Evolutionary conservation across 371 early-diverging fungal species (phyloP).

Genomic region (Syncephalastrum contaminatum): DNA sequence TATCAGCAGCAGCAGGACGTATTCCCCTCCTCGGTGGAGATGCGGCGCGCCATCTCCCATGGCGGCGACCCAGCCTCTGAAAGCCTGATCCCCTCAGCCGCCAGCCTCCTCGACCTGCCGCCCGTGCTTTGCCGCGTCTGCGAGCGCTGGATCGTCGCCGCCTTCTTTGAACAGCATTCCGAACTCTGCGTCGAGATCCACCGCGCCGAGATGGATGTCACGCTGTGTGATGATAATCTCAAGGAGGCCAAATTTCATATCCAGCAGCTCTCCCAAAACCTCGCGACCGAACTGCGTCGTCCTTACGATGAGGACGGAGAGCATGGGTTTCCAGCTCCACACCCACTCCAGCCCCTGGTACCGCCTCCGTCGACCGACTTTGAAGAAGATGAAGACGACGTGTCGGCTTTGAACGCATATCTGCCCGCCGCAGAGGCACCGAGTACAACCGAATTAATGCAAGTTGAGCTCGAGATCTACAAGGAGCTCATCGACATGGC

Average conservation of each 20-base stretch:
- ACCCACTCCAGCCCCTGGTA: background rate
- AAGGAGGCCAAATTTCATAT: conserved; percentile 60
- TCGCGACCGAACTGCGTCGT: conserved; percentile 1
- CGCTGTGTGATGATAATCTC: conserved; percentile 70
- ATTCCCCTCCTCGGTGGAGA: background rate
- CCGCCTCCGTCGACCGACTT: background rate
- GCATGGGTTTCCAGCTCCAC: background rate
- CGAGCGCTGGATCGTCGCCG: conserved; percentile 71
- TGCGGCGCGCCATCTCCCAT: conserved; percentile 17
- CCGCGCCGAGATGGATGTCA: conserved; percentile 75
- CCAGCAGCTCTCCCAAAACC: conserved; percentile 25
- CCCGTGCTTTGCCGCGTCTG: conserved; percentile 78
- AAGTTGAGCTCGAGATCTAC: conserved; percentile 21
- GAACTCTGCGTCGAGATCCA: conserved; percentile 76
- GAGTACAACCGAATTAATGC: conserved; percentile 14
- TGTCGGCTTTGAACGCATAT: too few species aligned
- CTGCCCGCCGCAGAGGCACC: conserved; percentile 11
- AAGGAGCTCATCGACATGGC: conserved; percentile 28
- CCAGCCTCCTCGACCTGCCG: conserved; percentile 23
- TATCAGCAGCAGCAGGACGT: too few species aligned
- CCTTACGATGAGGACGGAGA: background rate
- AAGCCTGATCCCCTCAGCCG: conserved; percentile 10
- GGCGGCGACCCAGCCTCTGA: conserved; percentile 20
- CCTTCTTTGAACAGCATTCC: conserved; percentile 79
- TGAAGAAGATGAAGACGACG: conserved; percentile 11